Evolutionary conservation across 805 yeast species (phyloP), one percentile per base, ranked within the genome.

Genomic region (Grigorovia humatica): DNA sequence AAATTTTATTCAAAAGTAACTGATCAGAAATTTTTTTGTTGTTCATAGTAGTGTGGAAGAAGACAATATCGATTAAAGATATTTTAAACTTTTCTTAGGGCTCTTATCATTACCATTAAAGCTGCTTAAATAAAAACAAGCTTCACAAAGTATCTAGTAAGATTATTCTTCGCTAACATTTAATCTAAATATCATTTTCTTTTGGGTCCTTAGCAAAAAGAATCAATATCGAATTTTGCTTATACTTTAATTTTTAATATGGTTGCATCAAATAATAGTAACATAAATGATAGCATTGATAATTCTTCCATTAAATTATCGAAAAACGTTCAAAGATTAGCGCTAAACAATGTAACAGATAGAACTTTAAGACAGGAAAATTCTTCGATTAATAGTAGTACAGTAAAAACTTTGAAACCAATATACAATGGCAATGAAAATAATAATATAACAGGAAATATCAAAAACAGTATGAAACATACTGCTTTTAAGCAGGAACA

Each of bases 271-370:
- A 44, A 44, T 23, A 43, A 9, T 27, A 46, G 40, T 17, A 19
- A 35, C 19, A 42, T 27, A 32, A 45, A 40, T 13, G 23, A 23
- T 35, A 49, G 46, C n/a, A 32, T 49, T 30, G 46, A 47, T n/a
- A 52, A 47, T 40, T 44, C 52, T n/a, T 35, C 53, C 15, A 51
- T 44, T 41, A 59, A 53, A 51, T 44, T 61, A 15, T 51, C 59
- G 17, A 55, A 63, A 46, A 63, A 57, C 47, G 63, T 57, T 12
- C 65, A 61, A 51, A 56, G 71, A 49, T 54, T 68, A 46, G 71
- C 69, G 18, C 57, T 68, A 47, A 62, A 62, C 41, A 68, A 68
- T 52, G 71, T 68, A 12, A 68, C 71, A 18, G 65, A 67, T 49
- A 66, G 70, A 11, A 57, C 61, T 32, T 46, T 59, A 32, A 53